Evolutionary conservation across 2,329 filamentous ascomycete genomes (phyloP).

Genomic region (Amesomyces nigricolor): DNA sequence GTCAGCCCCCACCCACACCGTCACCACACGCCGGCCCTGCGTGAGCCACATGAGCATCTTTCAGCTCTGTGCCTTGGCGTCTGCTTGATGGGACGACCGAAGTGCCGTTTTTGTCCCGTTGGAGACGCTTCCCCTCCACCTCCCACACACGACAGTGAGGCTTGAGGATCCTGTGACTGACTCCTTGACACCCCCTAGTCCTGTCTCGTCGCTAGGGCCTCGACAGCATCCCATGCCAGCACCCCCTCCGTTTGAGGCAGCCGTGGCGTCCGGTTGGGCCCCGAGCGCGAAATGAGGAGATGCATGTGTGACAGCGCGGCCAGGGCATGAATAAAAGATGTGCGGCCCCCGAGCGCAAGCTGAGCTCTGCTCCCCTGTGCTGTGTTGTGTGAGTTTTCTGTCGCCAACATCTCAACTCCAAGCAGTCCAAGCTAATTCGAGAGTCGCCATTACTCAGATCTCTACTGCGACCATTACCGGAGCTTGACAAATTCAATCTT

Average conservation of each 20-base stretch:
- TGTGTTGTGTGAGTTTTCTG: background rate
- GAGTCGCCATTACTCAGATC: no score
- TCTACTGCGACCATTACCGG: no score
- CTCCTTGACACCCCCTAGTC: background rate
- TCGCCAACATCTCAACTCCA: background rate
- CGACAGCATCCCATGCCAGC: background rate
- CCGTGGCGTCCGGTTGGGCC: background rate
- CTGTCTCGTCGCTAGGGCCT: background rate
- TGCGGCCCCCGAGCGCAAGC: background rate
- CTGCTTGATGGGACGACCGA: no score
- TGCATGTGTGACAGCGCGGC: background rate
- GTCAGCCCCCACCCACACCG: background rate
- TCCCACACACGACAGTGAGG: no score
- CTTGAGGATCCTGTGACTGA: no score
- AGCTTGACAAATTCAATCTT: no score
- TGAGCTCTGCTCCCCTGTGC: background rate
- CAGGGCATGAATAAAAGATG: slow-evolving; percentile 1
- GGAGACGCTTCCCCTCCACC: background rate
- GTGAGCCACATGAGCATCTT: background rate
- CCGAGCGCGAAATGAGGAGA: background rate
- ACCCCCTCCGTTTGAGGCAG: background rate
- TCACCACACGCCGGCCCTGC: background rate
- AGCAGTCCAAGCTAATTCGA: background rate
- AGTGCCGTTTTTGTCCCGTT: no score
- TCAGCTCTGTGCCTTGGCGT: slow-evolving; percentile 1